Conservation (phyloP, 1,139 yeast species). For the Magnusiomyces tetraspermus region DNA sequence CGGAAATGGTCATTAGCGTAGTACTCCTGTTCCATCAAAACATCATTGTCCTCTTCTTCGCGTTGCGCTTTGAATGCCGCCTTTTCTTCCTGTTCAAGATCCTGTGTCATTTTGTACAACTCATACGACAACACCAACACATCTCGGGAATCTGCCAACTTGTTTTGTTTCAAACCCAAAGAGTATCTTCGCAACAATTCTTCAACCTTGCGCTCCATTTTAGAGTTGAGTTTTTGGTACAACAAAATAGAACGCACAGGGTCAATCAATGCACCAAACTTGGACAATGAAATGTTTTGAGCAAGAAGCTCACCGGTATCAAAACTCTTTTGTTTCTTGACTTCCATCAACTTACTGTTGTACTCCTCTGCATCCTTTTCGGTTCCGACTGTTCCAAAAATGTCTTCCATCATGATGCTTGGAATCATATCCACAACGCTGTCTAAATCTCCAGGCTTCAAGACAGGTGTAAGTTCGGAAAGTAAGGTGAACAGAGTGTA, state of each 20-base stretch:
- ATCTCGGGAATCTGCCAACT: conserved; percentile 47
- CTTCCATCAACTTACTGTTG: conserved; percentile 78
- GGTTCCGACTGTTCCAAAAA: conserved; percentile 84
- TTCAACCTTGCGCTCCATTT: conserved; percentile 65
- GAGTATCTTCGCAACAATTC: conserved; percentile 71
- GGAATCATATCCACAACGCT: conserved; percentile 54
- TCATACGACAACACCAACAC: conserved; percentile 69
- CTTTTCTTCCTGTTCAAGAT: conserved; percentile 24
- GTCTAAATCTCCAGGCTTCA: conserved; percentile 68
- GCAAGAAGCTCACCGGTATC: conserved; percentile 80
- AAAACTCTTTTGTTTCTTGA: conserved; percentile 76
- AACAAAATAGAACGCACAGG: conserved; percentile 61
- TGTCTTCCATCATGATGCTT: conserved; percentile 79
- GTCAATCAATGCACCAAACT: conserved; percentile 50
- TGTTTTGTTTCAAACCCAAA: conserved; percentile 65
- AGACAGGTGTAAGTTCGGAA: conserved; percentile 39
- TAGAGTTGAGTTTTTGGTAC: conserved; percentile 55
- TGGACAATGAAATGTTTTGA: conserved; percentile 49
- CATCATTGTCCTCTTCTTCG: conserved; percentile 26
- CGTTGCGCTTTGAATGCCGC: conserved; percentile 20
- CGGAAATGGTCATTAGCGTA: conserved; percentile 42
- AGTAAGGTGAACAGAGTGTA: conserved; percentile 72
- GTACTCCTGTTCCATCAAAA: conserved; percentile 18
- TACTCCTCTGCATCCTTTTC: conserved; percentile 95
- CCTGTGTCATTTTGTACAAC: conserved; percentile 49